phyloP scores from a whole-genome alignment of 2,329 filamentous ascomycete genomes.

The Penicillium sp. region DNA sequence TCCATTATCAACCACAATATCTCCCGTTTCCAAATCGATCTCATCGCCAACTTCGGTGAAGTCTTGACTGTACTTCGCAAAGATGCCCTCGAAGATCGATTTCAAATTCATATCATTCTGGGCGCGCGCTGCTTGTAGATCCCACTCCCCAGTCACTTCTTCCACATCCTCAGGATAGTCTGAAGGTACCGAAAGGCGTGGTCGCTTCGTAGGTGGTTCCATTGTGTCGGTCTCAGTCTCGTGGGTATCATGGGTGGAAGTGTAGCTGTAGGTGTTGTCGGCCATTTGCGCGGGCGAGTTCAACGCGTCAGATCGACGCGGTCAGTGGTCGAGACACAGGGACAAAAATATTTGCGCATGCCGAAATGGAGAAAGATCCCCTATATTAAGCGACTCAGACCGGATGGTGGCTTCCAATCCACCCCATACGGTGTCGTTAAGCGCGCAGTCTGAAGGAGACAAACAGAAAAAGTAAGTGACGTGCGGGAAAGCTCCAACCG shows the following conservation, averaged over 20 bases:
- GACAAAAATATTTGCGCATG: background rate
- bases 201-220: conserved; percentile 58
- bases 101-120: conserved; percentile 74
- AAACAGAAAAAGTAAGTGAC: conserved; percentile 22
- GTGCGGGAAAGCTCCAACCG: conserved; percentile 23
- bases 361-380: no score
- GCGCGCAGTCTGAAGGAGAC: conserved; percentile 6
- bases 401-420: background rate
- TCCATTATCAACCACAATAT: conserved; percentile 88
- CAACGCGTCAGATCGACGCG: background rate
- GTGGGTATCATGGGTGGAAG: background rate
- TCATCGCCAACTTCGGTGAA: conserved; percentile 86
- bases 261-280: conserved; percentile 4
- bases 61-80: conserved; percentile 83
- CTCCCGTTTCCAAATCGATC: conserved; percentile 79
- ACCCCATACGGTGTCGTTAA: background rate
- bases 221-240: conserved; percentile 20
- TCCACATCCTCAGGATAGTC: conserved; percentile 6
- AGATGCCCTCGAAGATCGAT: conserved; percentile 84
- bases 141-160: conserved; percentile 35
- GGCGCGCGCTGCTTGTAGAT: conserved; percentile 65
- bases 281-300: background rate
- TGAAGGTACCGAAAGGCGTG: conserved; percentile 51
- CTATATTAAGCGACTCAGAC: no score
- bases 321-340: background rate